A percentile compares a stretch with the other conserved stretches of the same genome.
These are phyloP conservation scores for Botrytis elliptica DNA, from an alignment of 2,329 filamentous ascomycete species.

Conservation along the genomic window DNA sequence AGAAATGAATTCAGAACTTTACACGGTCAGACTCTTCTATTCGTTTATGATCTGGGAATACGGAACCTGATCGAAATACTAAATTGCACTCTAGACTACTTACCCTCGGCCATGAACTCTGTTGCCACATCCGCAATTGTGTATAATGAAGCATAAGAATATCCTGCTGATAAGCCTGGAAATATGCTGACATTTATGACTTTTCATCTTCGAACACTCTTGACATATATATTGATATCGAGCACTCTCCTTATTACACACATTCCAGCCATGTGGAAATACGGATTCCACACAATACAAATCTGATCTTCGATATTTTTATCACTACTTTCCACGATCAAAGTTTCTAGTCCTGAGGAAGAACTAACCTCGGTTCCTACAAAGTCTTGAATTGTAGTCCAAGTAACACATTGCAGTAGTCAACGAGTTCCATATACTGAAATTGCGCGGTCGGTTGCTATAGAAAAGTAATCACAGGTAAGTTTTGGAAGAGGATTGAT, in stretches of 20 bases:
- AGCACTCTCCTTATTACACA: neutral
- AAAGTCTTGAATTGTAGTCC: neutral
- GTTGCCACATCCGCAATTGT: slow-evolving; percentile 1
- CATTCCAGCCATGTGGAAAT: neutral
- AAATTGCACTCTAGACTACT: neutral
- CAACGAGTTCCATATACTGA: neutral
- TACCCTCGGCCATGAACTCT: neutral
- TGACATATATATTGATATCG: slow-evolving; percentile 42
- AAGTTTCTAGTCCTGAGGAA: neutral
- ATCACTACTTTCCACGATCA: neutral
- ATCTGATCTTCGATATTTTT: neutral
- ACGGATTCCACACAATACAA: neutral
- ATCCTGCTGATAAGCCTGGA: slow-evolving; percentile 42
- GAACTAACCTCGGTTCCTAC: neutral
- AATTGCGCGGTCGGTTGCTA: neutral
- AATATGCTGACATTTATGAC: slow-evolving; percentile 62
- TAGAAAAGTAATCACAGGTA: neutral
- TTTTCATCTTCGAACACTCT: slow-evolving; percentile 52
- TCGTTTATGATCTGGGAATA: neutral
- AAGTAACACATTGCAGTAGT: neutral
- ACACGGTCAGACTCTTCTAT: neutral
- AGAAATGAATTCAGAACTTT: neutral
- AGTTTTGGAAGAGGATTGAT: neutral
- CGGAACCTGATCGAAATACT: neutral
- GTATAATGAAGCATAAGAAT: slow-evolving; percentile 3